Percentiles rank a stretch among this genome's conserved stretches.
These are phyloP conservation scores for Flaveria floridana DNA, from an alignment of 140 eudicot species.

Conservation along the genomic window DNA sequence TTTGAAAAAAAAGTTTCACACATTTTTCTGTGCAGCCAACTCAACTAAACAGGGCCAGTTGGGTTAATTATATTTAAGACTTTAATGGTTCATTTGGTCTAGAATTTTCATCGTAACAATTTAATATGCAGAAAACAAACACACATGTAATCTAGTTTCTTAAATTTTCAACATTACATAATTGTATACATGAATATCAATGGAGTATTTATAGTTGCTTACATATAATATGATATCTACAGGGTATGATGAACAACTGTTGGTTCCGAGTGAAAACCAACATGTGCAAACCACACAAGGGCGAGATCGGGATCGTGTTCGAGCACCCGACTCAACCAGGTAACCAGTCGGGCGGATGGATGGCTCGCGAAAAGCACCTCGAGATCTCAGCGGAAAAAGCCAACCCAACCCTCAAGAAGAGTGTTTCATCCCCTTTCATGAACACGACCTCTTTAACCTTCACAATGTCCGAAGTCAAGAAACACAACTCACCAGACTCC, in stretches of 20 bases:
- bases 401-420: constrained; percentile 53
- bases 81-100: too few relatives aligned
- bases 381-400: constrained; percentile 51
- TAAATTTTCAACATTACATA: too few relatives aligned
- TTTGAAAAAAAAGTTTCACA: too few relatives aligned
- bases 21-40: too few relatives aligned
- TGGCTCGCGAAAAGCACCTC: constrained; percentile 78
- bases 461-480: constrained; percentile 70
- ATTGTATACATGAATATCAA: too few relatives aligned
- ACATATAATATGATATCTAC: background rate
- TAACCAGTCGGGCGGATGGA: constrained; percentile 92
- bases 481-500: constrained; percentile 78
- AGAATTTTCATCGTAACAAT: too few relatives aligned
- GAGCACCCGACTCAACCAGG: constrained; percentile 99
- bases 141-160: too few relatives aligned
- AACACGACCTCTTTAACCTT: constrained; percentile 58
- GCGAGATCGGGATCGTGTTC: constrained; percentile 86
- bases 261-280: constrained; percentile 92
- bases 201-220: background rate
- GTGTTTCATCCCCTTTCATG: constrained; percentile 82
- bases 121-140: too few relatives aligned
- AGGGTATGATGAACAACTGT: constrained; percentile 99
- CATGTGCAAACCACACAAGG: constrained; percentile 90
- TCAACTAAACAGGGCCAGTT: too few relatives aligned
- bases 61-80: too few relatives aligned